Conservation (phyloP, 2,329 filamentous ascomycete species). For the Neoarthrinium moseri region DNA sequence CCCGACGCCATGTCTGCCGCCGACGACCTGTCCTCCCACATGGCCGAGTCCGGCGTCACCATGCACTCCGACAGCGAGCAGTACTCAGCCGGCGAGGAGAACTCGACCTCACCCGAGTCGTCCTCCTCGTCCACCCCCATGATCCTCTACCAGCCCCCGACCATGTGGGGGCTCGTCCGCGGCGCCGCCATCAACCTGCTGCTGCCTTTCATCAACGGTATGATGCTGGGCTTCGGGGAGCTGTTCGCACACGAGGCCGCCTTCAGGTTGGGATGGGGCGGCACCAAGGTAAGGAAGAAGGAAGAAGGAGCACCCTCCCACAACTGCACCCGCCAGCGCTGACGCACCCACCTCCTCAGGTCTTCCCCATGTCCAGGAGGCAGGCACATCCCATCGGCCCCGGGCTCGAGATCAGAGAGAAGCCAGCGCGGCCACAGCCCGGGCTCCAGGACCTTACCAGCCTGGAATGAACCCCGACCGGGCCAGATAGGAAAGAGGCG, state of each 20-base stretch:
- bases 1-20: conserved; percentile 51
- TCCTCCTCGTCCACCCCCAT: conserved; percentile 66
- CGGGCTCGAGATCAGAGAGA: conserved; percentile 76
- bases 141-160: conserved; percentile 86
- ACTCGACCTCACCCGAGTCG: conserved; percentile 54
- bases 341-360: no score
- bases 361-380: conserved; percentile 60
- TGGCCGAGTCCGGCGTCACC: conserved; percentile 72
- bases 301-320: neutral
- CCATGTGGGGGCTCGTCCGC: conserved; percentile 79
- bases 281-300: conserved; percentile 72
- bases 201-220: conserved; percentile 91
- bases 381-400: conserved; percentile 69
- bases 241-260: conserved; percentile 95
- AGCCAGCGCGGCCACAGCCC: conserved; percentile 55
- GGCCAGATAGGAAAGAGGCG: neutral
- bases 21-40: conserved; percentile 45
- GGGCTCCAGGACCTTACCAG: conserved; percentile 66
- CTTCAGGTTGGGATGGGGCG: conserved; percentile 88
- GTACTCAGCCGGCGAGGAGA: conserved; percentile 67
- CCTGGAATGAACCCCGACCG: conserved; percentile 68
- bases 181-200: conserved; percentile 95
- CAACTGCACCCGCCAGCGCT: no score
- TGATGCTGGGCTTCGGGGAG: conserved; percentile 98
- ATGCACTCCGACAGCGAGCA: conserved; percentile 82